Conservation (phyloP, 257 asterid genomes). For the Gentiana dahurica region DNA sequence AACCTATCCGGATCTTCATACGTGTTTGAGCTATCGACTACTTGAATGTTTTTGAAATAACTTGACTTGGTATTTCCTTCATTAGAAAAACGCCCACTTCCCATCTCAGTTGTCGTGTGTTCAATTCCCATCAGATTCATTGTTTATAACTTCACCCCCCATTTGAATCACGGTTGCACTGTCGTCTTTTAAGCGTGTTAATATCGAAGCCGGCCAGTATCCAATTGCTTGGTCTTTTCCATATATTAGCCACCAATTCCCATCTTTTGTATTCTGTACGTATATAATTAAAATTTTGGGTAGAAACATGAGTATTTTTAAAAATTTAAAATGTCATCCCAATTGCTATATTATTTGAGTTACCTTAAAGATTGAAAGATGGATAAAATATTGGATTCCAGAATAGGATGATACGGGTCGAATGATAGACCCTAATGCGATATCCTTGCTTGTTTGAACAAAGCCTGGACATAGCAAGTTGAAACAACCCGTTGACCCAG, state of each 20-base stretch:
- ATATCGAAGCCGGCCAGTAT: slow-evolving; percentile 67
- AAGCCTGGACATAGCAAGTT: slow-evolving; percentile 79
- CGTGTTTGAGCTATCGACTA: slow-evolving; percentile 62
- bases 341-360: background rate
- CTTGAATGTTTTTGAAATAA: slow-evolving; percentile 59
- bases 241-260: slow-evolving; percentile 81
- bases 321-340: no score
- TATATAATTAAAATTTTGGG: no score
- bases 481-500: slow-evolving; percentile 84
- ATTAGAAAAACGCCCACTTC: slow-evolving; percentile 63
- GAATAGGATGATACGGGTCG: slow-evolving; percentile 49
- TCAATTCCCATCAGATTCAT: slow-evolving; percentile 50
- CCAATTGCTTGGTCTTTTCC: slow-evolving; percentile 55
- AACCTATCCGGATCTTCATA: slow-evolving; percentile 50
- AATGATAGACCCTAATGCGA: slow-evolving; percentile 84
- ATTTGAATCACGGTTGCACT: slow-evolving; percentile 72
- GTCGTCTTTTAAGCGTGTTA: slow-evolving; percentile 37
- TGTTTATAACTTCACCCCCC: slow-evolving; percentile 92
- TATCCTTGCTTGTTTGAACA: slow-evolving; percentile 57
- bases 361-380: slow-evolving; percentile 89
- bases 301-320: no score
- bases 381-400: slow-evolving; percentile 63
- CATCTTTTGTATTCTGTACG: slow-evolving; percentile 43
- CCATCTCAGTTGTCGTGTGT: slow-evolving; percentile 85
- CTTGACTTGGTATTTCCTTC: slow-evolving; percentile 76